phyloP scores from a whole-genome alignment of 768 basidiomycete species.

The Mrakia hoshinonis region DNA sequence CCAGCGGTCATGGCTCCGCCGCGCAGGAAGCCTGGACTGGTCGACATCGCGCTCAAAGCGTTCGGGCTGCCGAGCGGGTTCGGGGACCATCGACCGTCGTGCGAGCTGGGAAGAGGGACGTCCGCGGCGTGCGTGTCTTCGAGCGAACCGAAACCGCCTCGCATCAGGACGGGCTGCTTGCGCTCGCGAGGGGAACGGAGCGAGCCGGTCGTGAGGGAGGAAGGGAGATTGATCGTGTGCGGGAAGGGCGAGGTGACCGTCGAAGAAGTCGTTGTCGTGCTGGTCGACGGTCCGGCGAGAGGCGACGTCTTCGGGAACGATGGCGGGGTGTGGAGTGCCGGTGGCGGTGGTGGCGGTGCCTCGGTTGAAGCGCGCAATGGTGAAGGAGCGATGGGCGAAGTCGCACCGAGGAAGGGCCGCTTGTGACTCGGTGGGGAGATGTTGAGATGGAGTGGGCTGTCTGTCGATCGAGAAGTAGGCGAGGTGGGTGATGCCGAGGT shows the following conservation, averaged over 20 bases:
- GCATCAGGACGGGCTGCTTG: constrained; percentile 10
- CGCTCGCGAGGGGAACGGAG: constrained; percentile 17
- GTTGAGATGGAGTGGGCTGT: not conserved
- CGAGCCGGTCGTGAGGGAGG: not conserved
- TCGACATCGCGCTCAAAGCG: not conserved
- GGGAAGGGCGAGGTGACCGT: not conserved
- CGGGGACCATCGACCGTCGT: not conserved
- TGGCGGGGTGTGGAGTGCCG: not conserved
- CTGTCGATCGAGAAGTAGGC: not conserved
- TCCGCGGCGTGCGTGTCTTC: not conserved
- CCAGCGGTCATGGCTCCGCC: not conserved
- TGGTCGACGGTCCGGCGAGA: not conserved
- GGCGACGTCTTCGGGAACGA: not conserved
- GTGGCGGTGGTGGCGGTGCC: not conserved
- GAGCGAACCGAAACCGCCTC: constrained; percentile 10
- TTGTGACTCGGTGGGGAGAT: not conserved
- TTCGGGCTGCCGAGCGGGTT: not conserved
- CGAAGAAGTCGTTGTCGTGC: not conserved
- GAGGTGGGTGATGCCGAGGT: not conserved
- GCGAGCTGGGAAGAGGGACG: not conserved
- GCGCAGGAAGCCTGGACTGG: not conserved
- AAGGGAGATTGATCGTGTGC: not conserved
- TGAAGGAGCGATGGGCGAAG: constrained; percentile 4
- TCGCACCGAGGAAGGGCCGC: not conserved
- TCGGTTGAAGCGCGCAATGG: constrained; percentile 13